Base-by-base conservation (phyloP, 2,329 filamentous ascomycete genomes). In the Alternaria gaisen region DNA sequence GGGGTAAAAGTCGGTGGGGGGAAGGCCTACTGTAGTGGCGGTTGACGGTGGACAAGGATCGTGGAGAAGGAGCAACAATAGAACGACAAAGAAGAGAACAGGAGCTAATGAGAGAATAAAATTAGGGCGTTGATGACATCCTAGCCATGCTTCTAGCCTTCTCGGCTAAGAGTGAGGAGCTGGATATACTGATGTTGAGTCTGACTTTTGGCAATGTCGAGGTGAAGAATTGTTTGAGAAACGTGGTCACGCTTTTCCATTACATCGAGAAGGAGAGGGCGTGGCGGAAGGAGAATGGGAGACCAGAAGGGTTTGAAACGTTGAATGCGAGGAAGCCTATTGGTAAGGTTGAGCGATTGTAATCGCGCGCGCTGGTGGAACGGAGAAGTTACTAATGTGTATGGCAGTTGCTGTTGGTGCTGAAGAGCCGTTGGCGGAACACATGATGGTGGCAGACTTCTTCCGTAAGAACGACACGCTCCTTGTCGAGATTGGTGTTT, bases 151-250 rank as follows among this genome's bases (percentile, higher is more conserved):
- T 99, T 34, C 85, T 98, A 52, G 94, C 95, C 4, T 87, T 98
- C 61, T 91, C 93, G 54, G 89, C 92, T 34, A 88, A 87, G 24
- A 86, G 91, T 0, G 91, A 97, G 69, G 94, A 98, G 74, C 84
- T 98, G 22, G 92, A 98, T 77, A 83, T 98, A 36, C 80, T 91
- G 47, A 86, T 98, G 79, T 85, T 99, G 58, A 97, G 93, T 1
- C 86, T 97, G 61, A 97, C 94, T 1, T 97, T 95, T 78, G 95
- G 95, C 58, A 99, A 99, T 76, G 92, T 98, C 22, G 89, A 94
- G 68, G 88, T 97, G 16, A 85, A 93, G 64, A 94, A 88, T 78
- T 97, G 93, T 72, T 84, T 97, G 52, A 89, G 91, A 52, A 99
- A 99, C 80, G 89, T 91, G 16, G 90, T 98, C 40, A 91, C 93